Conservation (phyloP, 306 rosid genomes). For the Sesbania bispinosa region DNA sequence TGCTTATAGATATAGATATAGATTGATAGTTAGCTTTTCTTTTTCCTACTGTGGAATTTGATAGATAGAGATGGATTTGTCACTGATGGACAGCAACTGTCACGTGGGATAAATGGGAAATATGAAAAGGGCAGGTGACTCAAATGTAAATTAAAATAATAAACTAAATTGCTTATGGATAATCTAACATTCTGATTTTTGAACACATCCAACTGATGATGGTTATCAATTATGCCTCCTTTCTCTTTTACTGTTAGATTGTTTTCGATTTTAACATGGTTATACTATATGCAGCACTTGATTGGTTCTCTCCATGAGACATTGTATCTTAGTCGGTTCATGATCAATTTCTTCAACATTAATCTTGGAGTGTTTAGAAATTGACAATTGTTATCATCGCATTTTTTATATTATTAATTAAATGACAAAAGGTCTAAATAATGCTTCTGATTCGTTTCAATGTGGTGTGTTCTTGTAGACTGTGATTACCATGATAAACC, state of each 20-base stretch:
- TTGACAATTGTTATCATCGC: not conserved
- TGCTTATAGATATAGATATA: not conserved
- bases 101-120: not conserved
- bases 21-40: not conserved
- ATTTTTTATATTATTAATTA: not conserved
- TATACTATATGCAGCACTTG: not conserved
- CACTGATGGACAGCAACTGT: not conserved
- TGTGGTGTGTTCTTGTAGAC: conserved; percentile 39
- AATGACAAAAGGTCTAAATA: not conserved
- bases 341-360: not conserved
- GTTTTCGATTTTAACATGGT: not conserved
- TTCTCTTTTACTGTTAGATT: not conserved
- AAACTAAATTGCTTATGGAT: not conserved
- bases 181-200: not conserved
- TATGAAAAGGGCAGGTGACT: not conserved
- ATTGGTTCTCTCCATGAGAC: not conserved
- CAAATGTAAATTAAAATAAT: not conserved
- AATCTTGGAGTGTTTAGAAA: not conserved
- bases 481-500: conserved; percentile 67
- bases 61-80: not conserved
- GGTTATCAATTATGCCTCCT: not conserved
- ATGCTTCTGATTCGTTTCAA: conserved; percentile 1
- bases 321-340: not conserved
- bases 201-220: not conserved
- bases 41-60: not conserved